Base-by-base conservation (phyloP, 768 basidiomycete species). In the Sarcodon sp. region DNA sequence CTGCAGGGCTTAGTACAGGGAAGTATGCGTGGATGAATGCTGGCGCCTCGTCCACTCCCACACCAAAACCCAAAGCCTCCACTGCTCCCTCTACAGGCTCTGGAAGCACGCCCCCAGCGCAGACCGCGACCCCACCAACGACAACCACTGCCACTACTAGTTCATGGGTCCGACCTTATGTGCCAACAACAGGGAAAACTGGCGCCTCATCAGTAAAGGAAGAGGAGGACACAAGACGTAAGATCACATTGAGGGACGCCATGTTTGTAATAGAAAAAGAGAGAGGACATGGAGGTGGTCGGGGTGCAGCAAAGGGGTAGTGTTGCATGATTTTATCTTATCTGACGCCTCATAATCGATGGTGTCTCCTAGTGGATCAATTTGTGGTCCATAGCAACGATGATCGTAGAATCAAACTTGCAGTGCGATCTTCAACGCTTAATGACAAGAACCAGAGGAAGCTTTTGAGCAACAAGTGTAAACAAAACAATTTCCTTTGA, bases 1-100 rank as follows among this genome's bases (percentile, higher is more conserved):
- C 87, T 5, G 87, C 88, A n/a, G 90, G 90, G 0, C 59, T 88
- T 16, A 78, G 80, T 1, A 63, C 63, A 46, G 80, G 83, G 16
- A 83, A 82, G 63, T 93, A 91, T 56, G 72, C 85, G 12, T 93
- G 90, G 90, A 88, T 92, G 87, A 88, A 68, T 12, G 75, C 83
- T 5, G 75, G 78, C 2, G 76, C 70, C 51, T 65, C 71, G 1
- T 66, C 69, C 2, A 61, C 73, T 15, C 54, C 72, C 0, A 45
- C 71, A 1, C 61, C 70, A 9, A 55, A 67, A 6, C 50, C 63
- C 33, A 64, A 63, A 32, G 50, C 62, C 0, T 54, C 57, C 6
- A 51, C 62, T 8, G 71, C 74, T 46, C 55, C 68, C 4, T 65
- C 64, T 37, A 55, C 61, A 3, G 55, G 56, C 10, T 43, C 53